Conservation (phyloP, 1,284 basidiomycete species). For the Cryptococcus floricola region DNA sequence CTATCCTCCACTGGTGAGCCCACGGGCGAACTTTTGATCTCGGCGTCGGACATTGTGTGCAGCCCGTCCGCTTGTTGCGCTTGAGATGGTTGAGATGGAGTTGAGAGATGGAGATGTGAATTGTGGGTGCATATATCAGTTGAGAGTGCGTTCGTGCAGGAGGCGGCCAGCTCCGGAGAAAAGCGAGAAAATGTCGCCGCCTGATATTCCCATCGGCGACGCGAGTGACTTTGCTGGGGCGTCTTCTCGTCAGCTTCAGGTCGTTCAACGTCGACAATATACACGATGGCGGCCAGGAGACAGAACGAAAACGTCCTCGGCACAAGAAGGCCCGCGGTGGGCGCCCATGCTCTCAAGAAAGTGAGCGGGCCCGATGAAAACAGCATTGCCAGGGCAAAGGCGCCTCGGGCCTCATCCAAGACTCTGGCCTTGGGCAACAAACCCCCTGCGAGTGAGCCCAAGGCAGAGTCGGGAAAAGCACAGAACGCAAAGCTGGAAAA, state of each 20-base stretch:
- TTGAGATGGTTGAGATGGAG: neutral
- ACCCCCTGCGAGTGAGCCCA: neutral
- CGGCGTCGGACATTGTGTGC: conserved; percentile 30
- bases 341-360: neutral
- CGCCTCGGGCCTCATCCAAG: neutral
- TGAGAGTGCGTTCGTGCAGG: neutral
- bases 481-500: neutral
- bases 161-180: neutral
- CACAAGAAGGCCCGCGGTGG: neutral
- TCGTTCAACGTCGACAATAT: neutral
- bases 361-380: conserved; percentile 1
- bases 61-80: neutral
- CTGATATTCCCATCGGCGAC: neutral
- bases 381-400: neutral
- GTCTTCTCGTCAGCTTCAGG: neutral
- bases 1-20: conserved; percentile 9
- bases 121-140: neutral
- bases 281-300: conserved; percentile 14
- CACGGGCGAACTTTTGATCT: conserved; percentile 25
- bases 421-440: neutral
- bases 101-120: neutral
- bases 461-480: neutral
- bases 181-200: conserved; percentile 9
- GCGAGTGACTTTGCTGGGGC: conserved; percentile 12
- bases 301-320: conserved; percentile 13